Conservation (phyloP, 2,329 filamentous ascomycete genomes). For the Penicillium brevicompactum region DNA sequence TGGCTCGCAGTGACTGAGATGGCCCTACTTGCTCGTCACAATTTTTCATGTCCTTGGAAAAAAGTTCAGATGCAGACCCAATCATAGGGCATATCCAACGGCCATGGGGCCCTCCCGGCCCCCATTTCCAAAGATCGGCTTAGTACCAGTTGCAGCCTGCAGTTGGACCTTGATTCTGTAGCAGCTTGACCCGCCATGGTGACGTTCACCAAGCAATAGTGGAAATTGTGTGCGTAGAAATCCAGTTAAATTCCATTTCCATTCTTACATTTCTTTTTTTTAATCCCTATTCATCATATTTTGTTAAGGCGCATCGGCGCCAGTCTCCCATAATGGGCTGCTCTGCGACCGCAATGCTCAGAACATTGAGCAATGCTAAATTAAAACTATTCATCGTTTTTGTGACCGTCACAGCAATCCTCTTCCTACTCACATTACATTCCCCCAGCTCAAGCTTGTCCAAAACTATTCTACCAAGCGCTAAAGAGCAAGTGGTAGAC, state of each 20-base stretch:
- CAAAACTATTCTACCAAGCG: too few species aligned
- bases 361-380: not conserved
- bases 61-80: not conserved
- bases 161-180: not conserved
- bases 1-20: not conserved
- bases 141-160: not conserved
- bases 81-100: not conserved
- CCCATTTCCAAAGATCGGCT: not conserved
- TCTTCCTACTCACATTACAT: constrained; percentile 5
- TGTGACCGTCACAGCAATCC: not conserved
- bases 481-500: not conserved
- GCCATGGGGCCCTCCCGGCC: not conserved
- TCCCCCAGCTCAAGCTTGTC: not conserved
- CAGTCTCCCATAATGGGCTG: not conserved
- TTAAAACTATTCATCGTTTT: constrained; percentile 4
- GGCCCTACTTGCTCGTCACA: not conserved
- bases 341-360: not conserved
- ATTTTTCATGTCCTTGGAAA: not conserved
- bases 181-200: constrained; percentile 6
- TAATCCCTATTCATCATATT: not conserved
- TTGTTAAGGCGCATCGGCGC: not conserved
- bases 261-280: not conserved
- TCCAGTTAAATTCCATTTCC: too few species aligned
- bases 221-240: too few species aligned
- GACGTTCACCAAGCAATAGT: constrained; percentile 3